Evolutionary conservation across 345 rosid species (phyloP).

Genomic region (Brassica juncea): DNA sequence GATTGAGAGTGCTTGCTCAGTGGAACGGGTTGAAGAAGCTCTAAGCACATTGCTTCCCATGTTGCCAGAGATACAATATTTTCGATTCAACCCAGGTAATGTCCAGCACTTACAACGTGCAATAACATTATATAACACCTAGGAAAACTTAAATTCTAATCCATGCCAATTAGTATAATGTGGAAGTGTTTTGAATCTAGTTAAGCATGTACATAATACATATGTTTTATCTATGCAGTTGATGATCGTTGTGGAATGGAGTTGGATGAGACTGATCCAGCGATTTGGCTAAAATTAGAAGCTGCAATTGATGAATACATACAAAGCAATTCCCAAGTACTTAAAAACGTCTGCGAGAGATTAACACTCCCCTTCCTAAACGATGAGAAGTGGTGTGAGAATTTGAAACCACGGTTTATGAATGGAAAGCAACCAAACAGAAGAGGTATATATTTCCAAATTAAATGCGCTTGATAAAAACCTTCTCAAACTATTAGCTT

Average conservation of each 20-base stretch:
- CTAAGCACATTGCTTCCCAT: conserved; percentile 88
- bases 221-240: conserved; percentile 49
- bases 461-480: conserved; percentile 26
- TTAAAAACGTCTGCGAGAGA: conserved; percentile 74
- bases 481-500: conserved; percentile 21
- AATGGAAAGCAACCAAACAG: conserved; percentile 39
- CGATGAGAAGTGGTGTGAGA: conserved; percentile 71
- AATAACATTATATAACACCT: conserved; percentile 1
- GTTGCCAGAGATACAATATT: conserved; percentile 92
- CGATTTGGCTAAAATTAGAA: conserved; percentile 90
- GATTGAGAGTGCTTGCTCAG: conserved; percentile 98
- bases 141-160: background rate
- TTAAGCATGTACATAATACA: conserved; percentile 11
- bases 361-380: conserved; percentile 72
- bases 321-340: conserved; percentile 62
- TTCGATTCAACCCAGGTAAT: conserved; percentile 89
- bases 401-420: conserved; percentile 48
- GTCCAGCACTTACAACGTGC: conserved; percentile 11
- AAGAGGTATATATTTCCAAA: conserved; percentile 31
- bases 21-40: conserved; percentile 98
- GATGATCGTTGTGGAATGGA: conserved; percentile 99
- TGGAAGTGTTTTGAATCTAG: background rate
- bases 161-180: background rate
- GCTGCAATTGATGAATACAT: conserved; percentile 80
- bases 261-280: conserved; percentile 98